Conservation (phyloP, 768 basidiomycete genomes). For the Pisolithus albus region DNA sequence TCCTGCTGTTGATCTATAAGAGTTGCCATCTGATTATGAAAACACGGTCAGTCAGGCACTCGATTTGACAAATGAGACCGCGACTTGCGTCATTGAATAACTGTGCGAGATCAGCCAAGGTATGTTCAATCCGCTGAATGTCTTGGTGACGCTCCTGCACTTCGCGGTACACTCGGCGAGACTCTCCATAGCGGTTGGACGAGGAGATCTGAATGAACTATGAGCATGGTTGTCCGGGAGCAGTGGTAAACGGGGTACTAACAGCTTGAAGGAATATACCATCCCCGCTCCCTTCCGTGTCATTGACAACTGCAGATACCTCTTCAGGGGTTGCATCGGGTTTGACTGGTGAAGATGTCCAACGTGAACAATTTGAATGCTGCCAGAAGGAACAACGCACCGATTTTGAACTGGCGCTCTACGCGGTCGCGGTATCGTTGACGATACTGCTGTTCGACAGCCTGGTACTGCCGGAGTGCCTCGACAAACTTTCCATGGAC, state of each 20-base stretch:
- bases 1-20: slow-evolving; percentile 79
- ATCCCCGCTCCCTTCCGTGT: slow-evolving; percentile 46
- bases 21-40: slow-evolving; percentile 58
- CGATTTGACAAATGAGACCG: not conserved
- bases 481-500: slow-evolving; percentile 68
- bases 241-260: slow-evolving; percentile 1
- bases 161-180: slow-evolving; percentile 75
- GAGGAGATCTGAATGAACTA: slow-evolving; percentile 47
- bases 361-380: not conserved
- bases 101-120: slow-evolving; percentile 82
- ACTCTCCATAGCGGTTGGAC: slow-evolving; percentile 79
- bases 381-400: slow-evolving; percentile 27
- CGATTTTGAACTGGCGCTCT: slow-evolving; percentile 74
- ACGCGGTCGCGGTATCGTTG: slow-evolving; percentile 58
- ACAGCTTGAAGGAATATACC: slow-evolving; percentile 81
- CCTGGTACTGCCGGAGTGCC: slow-evolving; percentile 71
- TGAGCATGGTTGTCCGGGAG: not conserved
- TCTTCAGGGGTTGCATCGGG: slow-evolving; percentile 82
- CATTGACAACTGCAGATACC: slow-evolving; percentile 59
- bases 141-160: slow-evolving; percentile 87
- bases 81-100: slow-evolving; percentile 71
- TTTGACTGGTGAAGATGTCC: slow-evolving; percentile 50
- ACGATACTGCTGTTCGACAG: slow-evolving; percentile 65
- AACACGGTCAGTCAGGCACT: not conserved
- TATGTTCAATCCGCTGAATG: slow-evolving; percentile 77